Evolutionary conservation across 179 eudicot species (phyloP), one percentile per base, ranked within the genome.

Genomic region (Monotropa hypopitys): DNA sequence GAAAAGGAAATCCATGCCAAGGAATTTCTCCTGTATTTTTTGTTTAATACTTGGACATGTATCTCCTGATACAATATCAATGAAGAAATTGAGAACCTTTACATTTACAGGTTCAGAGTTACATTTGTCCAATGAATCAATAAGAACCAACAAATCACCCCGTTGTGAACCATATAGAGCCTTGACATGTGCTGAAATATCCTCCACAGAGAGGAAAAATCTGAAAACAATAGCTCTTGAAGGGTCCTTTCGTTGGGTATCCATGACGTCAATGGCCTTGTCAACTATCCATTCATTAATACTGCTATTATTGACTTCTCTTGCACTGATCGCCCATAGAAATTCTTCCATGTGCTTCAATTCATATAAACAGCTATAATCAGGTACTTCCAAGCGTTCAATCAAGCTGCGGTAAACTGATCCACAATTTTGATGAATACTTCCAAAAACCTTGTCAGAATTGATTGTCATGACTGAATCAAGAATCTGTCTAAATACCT

Each of bases 51-150:
- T 85, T 77, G 90, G 79, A 79, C 85, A 82, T 65, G 81, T 43
- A 15, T 89, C 96, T 76, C 88, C 93, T 4, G 96, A 84, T 77
- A 93, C 70, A 28, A 94, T 86, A 53, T 96, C 96, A 72, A 82
- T 75, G 40, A 90, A 88, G 76, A 94, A 94, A 85, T 86, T 90
- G 50, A 96, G 90, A 80, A 89, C 97, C 86, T 86, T 90, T 49
- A 85, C 83, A 85, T 96, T 91, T 13, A 86, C 91, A 4, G 84
- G 63, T 77, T 96, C 99, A 33, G 96, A 89, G 73, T 77, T 77
- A 80, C 98, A 94, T 54, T 77, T 82, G 81, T 88, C 93, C 81
- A 96, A 81, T 53, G 97, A 87, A 85, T 88, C 96, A 69, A 96
- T 82, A 83, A 96, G 77, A 81, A 96, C 88, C 81, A 89, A 77